phyloP scores from a whole-genome alignment of 2,329 filamentous ascomycete species.

The Fusarium virguliforme region DNA sequence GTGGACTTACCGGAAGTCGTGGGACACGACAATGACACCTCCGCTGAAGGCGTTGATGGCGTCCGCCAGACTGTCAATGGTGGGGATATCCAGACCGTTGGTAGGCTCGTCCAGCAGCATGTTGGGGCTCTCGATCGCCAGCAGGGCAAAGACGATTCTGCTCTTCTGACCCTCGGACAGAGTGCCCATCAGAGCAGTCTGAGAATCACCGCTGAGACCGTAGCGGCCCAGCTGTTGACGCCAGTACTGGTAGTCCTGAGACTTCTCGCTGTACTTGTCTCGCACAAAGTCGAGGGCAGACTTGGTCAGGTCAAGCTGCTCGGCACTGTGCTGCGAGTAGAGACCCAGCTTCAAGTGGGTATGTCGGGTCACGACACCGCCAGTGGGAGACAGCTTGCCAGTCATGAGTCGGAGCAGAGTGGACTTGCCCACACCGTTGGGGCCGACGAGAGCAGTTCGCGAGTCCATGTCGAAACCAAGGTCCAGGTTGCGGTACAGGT shows the following conservation, averaged over 20 bases:
- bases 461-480: constrained; percentile 99
- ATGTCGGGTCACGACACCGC: constrained; percentile 88
- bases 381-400: constrained; percentile 89
- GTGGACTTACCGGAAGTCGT: constrained; percentile 92
- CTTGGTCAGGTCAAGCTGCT: constrained; percentile 98
- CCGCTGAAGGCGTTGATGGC: constrained; percentile 97
- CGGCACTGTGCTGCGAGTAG: constrained; percentile 98
- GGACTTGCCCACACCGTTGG: constrained; percentile 99
- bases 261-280: constrained; percentile 91
- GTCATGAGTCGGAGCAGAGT: constrained; percentile 97
- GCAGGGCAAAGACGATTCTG: constrained; percentile 96
- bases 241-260: constrained; percentile 99
- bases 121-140: constrained; percentile 96
- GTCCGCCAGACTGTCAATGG: constrained; percentile 96
- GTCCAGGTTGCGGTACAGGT: constrained; percentile 96
- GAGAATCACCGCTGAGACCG: constrained; percentile 91
- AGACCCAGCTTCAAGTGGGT: constrained; percentile 98
- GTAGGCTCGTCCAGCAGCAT: constrained; percentile 99
- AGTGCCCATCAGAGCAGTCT: constrained; percentile 98
- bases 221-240: constrained; percentile 96
- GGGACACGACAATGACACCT: constrained; percentile 97
- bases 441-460: constrained; percentile 94
- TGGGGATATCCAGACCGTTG: constrained; percentile 99
- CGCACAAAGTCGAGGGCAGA: constrained; percentile 97
- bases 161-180: constrained; percentile 98